Base-by-base conservation (phyloP, 2,329 filamentous ascomycete genomes). In the Cordyceps pruinosa region DNA sequence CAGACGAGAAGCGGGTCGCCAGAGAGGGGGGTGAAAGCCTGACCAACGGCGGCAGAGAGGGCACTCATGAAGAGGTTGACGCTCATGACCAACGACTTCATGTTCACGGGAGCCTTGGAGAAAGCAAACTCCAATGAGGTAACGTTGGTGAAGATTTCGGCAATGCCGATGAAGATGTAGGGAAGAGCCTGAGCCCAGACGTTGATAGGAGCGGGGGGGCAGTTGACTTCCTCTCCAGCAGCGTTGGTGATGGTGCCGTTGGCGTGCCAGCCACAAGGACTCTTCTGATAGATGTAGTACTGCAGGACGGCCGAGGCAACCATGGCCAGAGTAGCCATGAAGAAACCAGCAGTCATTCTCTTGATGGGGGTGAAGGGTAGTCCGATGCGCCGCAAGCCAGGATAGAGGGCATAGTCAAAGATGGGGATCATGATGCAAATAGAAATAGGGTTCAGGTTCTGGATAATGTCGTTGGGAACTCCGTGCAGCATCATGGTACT, bases 41-140 rank as follows among this genome's bases (percentile, higher is more conserved):
- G 83, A n/a, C 85, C 86, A 50, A 91, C 73, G 35, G 87, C 87
- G 30, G 84, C 77, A 1, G 84, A 83, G 62, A 91, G 77, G 58
- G 87, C 87, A 30, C 77, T 85, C 78, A 83, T 89, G 74, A 88
- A 85, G 39, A 90, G 77, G 66, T 85, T 85, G 64, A 90, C 76
- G 21, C 82, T 81, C 70, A 81, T 78, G 64, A 92, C 86, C n/a
- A 91, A 77, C 1, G 85, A 88, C 62, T 87, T 85, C 88, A 92
- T 92, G 75, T 90, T 90, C 66, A 81, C 83, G 26, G 88, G 88
- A 0, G 87, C 87, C 72, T 90, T 89, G 68, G 85, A 86, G 74
- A 85, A 91, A 34, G 88, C 88, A 61, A 89, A 90, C 68, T 90
- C 88, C 61, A 88, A 82, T 1, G 84, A 84, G 17, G 79, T 80